Evolutionary conservation across 805 yeast species (phyloP), one percentile per base, ranked within the genome.

Genomic region (Wickerhamomyces sydowiorum): DNA sequence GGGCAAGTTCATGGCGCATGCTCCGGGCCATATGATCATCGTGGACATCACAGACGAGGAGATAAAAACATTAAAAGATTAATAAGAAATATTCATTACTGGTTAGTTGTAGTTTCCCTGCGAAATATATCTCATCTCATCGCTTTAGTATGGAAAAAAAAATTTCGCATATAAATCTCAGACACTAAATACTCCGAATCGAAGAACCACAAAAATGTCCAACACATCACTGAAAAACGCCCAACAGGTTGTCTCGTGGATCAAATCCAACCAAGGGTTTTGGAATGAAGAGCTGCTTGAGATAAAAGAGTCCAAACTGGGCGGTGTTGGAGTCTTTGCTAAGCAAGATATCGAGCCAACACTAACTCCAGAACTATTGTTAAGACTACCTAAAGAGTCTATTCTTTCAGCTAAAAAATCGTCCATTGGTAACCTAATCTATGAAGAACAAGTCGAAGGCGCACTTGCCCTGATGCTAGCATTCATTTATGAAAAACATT

Each of bases 251-350:
- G 15, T 52, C 1, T 45, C 57, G 13, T 86, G 93, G 85, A 70
- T 85, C n/a, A 48, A 59, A 15, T 56, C 64, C 3, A 71, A 76
- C 40, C 70, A 76, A 40, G 73, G 82, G 1, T 71, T 67, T 45
- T 77, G 87, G 74, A 70, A 76, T 44, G 59, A 70, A 6, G 70
- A 67, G 2, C 41, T 60, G 2, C 55, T 82, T 10, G 66, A 67
- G 30, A 59, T 83, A 1, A 66, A 60, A 28, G 46, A 51, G n/a
- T 77, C 87, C 0, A 49, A 61, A 3, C 45, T 65, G 2, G 88
- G 86, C 3, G 95, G 95, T 1, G 49, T 77, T 2, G 96, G 96
- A 7, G 91, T 88, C 0, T 84, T 83, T 57, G 81, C 85, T 6
- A 62, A 57, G 7, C 42, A 52, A 23, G 67, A 67, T 23, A 52